phyloP scores from a whole-genome alignment of 1,284 basidiomycete genomes.

The Boletus smithii region DNA sequence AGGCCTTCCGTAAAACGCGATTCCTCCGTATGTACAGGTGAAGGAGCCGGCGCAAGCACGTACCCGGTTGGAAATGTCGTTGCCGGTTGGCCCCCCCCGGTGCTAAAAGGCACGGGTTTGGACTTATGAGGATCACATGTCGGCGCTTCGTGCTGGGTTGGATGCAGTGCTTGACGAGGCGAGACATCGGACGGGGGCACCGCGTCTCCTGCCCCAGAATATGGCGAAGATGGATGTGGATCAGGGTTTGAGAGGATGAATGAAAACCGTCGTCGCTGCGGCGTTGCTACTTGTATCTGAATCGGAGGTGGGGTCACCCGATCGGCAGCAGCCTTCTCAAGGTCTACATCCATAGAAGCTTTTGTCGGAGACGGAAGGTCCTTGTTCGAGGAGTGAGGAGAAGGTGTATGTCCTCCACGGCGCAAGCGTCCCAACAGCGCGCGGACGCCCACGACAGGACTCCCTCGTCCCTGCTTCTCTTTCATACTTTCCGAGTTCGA shows the following conservation, averaged over 20 bases:
- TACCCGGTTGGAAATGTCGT: constrained; percentile 5
- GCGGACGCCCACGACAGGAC: constrained; percentile 26
- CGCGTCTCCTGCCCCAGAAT: constrained; percentile 4
- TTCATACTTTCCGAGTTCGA: constrained; percentile 24
- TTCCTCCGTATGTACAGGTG: constrained; percentile 38
- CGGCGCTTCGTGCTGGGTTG: constrained; percentile 2
- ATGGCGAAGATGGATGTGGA: constrained; percentile 21
- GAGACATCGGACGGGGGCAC: not conserved
- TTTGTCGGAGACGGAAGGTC: constrained; percentile 23
- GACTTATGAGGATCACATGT: not conserved
- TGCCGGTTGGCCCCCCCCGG: not conserved
- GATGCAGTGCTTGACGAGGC: not conserved
- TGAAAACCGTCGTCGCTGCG: constrained; percentile 24
- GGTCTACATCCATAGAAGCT: constrained; percentile 12
- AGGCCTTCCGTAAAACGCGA: constrained; percentile 37
- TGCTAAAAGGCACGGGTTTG: not conserved
- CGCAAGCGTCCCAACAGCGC: constrained; percentile 28
- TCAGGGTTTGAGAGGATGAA: constrained; percentile 35
- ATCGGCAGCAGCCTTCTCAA: constrained; percentile 13
- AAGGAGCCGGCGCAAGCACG: constrained; percentile 26
- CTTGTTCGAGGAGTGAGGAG: constrained; percentile 26
- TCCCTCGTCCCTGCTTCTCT: constrained; percentile 25
- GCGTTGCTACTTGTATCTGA: constrained; percentile 16
- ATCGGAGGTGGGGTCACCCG: constrained; percentile 18
- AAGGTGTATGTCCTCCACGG: constrained; percentile 27